These are phyloP conservation scores for Chlorophyllum brunneum DNA, from an alignment of 768 basidiomycete species.

Conservation along the genomic window DNA sequence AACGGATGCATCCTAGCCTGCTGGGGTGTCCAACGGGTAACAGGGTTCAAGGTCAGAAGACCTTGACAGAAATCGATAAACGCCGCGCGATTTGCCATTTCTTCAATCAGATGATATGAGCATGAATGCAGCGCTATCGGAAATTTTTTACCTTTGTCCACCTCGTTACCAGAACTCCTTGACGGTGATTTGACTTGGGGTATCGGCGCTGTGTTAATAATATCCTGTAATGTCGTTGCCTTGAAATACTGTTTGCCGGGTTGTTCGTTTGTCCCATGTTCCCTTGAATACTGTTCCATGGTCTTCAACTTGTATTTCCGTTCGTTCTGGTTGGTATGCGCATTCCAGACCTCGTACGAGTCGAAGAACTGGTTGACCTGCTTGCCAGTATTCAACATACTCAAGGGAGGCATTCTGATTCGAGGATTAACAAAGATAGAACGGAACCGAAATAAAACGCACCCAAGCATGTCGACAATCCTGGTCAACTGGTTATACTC, in stretches of 20 bases:
- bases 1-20: constrained; percentile 96
- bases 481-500: constrained; percentile 98
- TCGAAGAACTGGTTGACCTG: constrained; percentile 95
- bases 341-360: constrained; percentile 52
- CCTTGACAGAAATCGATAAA: constrained; percentile 99
- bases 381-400: constrained; percentile 96
- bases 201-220: constrained; percentile 95
- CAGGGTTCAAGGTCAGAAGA: constrained; percentile 88
- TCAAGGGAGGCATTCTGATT: constrained; percentile 65
- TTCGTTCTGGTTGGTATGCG: constrained; percentile 67
- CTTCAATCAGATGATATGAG: constrained; percentile 36
- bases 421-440: neutral
- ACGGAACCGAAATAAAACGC: constrained; percentile 26
- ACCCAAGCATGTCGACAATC: constrained; percentile 99
- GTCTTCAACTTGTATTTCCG: constrained; percentile 87
- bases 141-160: constrained; percentile 75
- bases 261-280: constrained; percentile 94
- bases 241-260: constrained; percentile 99
- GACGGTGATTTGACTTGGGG: constrained; percentile 75
- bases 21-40: constrained; percentile 95
- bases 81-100: constrained; percentile 88
- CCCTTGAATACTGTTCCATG: constrained; percentile 92
- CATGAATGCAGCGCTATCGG: constrained; percentile 6
- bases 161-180: constrained; percentile 64
- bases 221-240: constrained; percentile 88